phyloP scores from a whole-genome alignment of 2,329 filamentous ascomycete species.

The Ploettnerulaceae sp. region DNA sequence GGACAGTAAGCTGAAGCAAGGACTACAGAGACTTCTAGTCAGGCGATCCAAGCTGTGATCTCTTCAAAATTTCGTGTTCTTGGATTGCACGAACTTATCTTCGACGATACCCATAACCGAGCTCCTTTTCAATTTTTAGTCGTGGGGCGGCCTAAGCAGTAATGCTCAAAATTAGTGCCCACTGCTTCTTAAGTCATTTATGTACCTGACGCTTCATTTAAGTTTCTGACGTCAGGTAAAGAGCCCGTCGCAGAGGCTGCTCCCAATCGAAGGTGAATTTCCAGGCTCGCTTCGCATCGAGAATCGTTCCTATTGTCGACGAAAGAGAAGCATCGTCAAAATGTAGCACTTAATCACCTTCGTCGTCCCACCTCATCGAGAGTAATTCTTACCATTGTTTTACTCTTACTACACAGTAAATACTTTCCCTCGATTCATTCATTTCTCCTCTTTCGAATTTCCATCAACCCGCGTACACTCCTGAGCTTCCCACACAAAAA shows the following conservation, averaged over 20 bases:
- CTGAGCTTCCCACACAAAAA: too few relatives aligned
- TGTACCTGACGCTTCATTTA: too few relatives aligned
- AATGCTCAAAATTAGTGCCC: too few relatives aligned
- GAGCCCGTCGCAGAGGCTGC: too few relatives aligned
- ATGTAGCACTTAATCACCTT: too few relatives aligned
- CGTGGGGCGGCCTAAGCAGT: too few relatives aligned
- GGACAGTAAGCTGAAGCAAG: slow-evolving; percentile 51
- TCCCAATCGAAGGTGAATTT: background rate
- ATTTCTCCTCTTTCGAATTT: background rate
- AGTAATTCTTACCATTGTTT: too few relatives aligned
- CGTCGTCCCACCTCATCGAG: too few relatives aligned
- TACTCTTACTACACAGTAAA: background rate
- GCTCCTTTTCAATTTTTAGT: too few relatives aligned
- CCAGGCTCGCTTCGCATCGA: slow-evolving; percentile 1
- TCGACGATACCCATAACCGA: background rate
- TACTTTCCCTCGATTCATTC: background rate
- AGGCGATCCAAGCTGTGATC: slow-evolving; percentile 28
- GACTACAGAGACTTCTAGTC: slow-evolving; percentile 52
- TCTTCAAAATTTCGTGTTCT: background rate
- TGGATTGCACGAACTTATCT: background rate
- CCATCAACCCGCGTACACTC: too few relatives aligned
- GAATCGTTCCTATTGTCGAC: slow-evolving; percentile 1
- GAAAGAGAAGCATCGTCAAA: background rate
- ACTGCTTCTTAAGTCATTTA: too few relatives aligned
- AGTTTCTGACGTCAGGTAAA: too few relatives aligned